phyloP scores from a whole-genome alignment of 2,329 filamentous ascomycete species.

The Colletotrichum zoysiae region DNA sequence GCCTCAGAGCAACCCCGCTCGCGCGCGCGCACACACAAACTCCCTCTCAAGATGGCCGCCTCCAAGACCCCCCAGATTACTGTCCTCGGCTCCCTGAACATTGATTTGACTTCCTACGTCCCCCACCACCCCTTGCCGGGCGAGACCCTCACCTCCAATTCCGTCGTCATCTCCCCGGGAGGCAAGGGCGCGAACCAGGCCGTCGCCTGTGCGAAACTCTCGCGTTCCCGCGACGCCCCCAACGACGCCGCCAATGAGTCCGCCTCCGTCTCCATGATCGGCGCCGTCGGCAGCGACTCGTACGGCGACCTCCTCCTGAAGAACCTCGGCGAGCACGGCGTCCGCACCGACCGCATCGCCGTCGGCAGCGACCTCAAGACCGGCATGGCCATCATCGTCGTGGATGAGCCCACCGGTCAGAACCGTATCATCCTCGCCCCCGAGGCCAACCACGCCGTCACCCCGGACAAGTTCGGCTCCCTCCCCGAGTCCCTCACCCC shows the following conservation, averaged over 20 bases:
- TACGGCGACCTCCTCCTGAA: slow-evolving; percentile 72
- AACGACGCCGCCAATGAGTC: slow-evolving; percentile 51
- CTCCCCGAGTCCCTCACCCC: slow-evolving; percentile 47
- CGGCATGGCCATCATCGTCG: slow-evolving; percentile 80
- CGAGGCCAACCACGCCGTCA: slow-evolving; percentile 73
- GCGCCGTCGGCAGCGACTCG: slow-evolving; percentile 77
- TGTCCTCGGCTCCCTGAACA: slow-evolving; percentile 93
- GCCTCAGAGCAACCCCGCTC: neutral
- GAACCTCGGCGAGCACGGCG: slow-evolving; percentile 71
- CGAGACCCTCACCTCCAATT: slow-evolving; percentile 86
- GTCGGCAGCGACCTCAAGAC: slow-evolving; percentile 62
- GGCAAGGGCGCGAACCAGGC: slow-evolving; percentile 98
- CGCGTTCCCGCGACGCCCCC: slow-evolving; percentile 58
- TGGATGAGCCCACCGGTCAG: slow-evolving; percentile 78
- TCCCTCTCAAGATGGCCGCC: slow-evolving; percentile 25
- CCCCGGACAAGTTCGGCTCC: slow-evolving; percentile 51
- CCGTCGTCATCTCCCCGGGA: slow-evolving; percentile 84
- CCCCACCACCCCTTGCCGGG: slow-evolving; percentile 85
- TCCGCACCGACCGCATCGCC: slow-evolving; percentile 69
- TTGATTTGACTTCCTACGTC: slow-evolving; percentile 91
- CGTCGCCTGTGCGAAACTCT: slow-evolving; percentile 87
- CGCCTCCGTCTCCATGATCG: slow-evolving; percentile 75
- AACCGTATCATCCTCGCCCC: slow-evolving; percentile 82
- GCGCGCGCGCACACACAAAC: neutral
- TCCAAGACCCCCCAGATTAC: slow-evolving; percentile 69